phyloP scores from a whole-genome alignment of 352 stramenopile genomes.

The Phytophthora litchii region DNA sequence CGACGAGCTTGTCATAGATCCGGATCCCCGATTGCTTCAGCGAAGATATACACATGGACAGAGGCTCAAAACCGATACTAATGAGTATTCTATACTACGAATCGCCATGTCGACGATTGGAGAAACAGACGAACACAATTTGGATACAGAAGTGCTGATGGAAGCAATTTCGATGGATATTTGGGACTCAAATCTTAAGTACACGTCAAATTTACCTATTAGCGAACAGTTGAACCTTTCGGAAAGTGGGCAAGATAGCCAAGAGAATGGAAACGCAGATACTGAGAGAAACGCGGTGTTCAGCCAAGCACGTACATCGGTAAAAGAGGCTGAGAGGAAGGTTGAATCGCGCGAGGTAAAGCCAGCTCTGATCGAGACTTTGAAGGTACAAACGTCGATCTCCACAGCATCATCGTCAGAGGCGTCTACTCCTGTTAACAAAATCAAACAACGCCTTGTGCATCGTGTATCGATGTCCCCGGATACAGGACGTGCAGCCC shows the following conservation, averaged over 20 bases:
- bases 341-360: conserved; percentile 10
- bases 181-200: conserved; percentile 85
- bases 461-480: conserved; percentile 57
- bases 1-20: conserved; percentile 64
- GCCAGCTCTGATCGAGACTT: conserved; percentile 20
- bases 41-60: conserved; percentile 44
- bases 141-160: conserved; percentile 80
- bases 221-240: conserved; percentile 68
- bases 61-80: conserved; percentile 32
- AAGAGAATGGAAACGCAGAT: conserved; percentile 7
- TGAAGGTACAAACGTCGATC: conserved; percentile 29
- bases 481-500: conserved; percentile 49
- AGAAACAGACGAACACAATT: conserved; percentile 56
- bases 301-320: not conserved
- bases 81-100: conserved; percentile 73
- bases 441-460: conserved; percentile 31
- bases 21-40: conserved; percentile 46
- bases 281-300: conserved; percentile 1
- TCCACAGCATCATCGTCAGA: conserved; percentile 17
- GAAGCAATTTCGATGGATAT: conserved; percentile 90
- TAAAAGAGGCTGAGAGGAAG: conserved; percentile 3
- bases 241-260: conserved; percentile 28
- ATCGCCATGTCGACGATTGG: conserved; percentile 82
- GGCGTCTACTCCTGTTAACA: conserved; percentile 26
- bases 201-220: conserved; percentile 78